A percentile compares a stretch with the other conserved stretches of the same genome.
phyloP scores from a whole-genome alignment of 805 yeast species.

The Lipomyces chichibuensis region DNA sequence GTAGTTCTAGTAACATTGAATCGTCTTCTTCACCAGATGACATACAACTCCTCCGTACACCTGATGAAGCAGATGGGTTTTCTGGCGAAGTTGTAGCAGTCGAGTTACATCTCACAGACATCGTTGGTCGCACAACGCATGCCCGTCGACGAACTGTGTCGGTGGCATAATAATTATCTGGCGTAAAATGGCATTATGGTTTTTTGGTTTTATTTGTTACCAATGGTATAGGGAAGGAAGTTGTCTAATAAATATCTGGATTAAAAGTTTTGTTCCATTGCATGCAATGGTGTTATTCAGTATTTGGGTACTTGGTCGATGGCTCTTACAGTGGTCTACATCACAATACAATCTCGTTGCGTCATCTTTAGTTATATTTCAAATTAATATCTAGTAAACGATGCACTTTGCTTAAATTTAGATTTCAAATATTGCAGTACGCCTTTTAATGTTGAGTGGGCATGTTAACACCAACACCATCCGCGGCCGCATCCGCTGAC shows the following conservation, averaged over 20 bases:
- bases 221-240: neutral
- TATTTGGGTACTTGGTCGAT: neutral
- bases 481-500: slow-evolving; percentile 53
- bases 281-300: neutral
- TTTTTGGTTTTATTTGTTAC: neutral
- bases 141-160: neutral
- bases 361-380: neutral
- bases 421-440: too few relatives aligned
- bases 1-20: neutral
- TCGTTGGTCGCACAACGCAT: slow-evolving; percentile 12
- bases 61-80: slow-evolving; percentile 31
- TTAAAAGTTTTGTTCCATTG: neutral
- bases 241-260: neutral
- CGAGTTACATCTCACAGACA: slow-evolving; percentile 24
- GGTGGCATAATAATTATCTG: neutral
- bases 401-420: too few relatives aligned
- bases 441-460: slow-evolving; percentile 56
- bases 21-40: slow-evolving; percentile 2
- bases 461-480: slow-evolving; percentile 65
- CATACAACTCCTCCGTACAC: neutral
- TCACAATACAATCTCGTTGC: neutral
- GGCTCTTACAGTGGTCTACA: neutral
- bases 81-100: slow-evolving; percentile 33
- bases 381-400: too few relatives aligned
- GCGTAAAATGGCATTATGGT: neutral